phyloP scores from a whole-genome alignment of 1,139 yeast species.

The Barnettozyma hawaiiensis region DNA sequence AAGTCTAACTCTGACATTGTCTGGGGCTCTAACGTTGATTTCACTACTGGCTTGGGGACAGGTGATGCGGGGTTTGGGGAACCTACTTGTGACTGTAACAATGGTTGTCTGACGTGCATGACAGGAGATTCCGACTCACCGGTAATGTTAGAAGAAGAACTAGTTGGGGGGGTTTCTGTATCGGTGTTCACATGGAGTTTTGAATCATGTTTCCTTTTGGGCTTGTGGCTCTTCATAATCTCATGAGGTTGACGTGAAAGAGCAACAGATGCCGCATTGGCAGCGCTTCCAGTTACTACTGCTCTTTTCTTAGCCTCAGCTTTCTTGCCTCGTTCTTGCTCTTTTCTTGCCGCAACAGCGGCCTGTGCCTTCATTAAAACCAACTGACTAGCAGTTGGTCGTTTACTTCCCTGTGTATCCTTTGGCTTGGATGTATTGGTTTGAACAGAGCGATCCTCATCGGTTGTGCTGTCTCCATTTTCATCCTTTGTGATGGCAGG shows the following conservation, averaged over 20 bases:
- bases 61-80: not conserved
- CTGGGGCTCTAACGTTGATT: not conserved
- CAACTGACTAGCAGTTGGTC: slow-evolving; percentile 26
- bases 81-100: slow-evolving; percentile 4
- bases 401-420: slow-evolving; percentile 8
- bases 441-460: slow-evolving; percentile 26
- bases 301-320: slow-evolving; percentile 12
- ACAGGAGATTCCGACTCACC: slow-evolving; percentile 1
- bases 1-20: slow-evolving; percentile 57
- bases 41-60: not conserved
- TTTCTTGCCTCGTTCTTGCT: slow-evolving; percentile 22
- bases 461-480: not conserved
- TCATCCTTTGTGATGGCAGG: slow-evolving; percentile 18
- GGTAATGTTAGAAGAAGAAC: slow-evolving; percentile 13
- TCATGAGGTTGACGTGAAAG: slow-evolving; percentile 26
- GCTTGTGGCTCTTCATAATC: slow-evolving; percentile 16
- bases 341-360: slow-evolving; percentile 24
- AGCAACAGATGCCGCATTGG: slow-evolving; percentile 33
- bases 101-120: slow-evolving; percentile 6
- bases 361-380: slow-evolving; percentile 23
- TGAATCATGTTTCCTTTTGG: slow-evolving; percentile 18
- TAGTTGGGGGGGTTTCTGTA: slow-evolving; percentile 15
- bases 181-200: not conserved
- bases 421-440: slow-evolving; percentile 1
- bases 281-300: slow-evolving; percentile 27